Conservation (phyloP, 208 protist genomes). For the Leishmania turanica region DNA sequence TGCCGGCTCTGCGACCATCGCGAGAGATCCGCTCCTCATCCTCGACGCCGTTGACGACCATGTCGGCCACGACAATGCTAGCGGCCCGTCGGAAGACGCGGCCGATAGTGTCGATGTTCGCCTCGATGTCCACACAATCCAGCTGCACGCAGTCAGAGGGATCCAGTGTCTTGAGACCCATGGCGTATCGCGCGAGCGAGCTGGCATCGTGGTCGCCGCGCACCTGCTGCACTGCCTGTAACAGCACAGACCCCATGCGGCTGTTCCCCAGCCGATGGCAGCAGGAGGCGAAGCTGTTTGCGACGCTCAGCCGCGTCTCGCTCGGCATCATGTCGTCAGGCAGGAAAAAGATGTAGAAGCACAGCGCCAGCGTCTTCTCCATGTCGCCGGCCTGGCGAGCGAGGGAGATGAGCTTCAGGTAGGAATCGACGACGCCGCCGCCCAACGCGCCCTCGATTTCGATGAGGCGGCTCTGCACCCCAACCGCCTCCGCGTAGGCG, state of each 20-base stretch:
- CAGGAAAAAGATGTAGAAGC: slow-evolving; percentile 68
- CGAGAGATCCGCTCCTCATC: not conserved
- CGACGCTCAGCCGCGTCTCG: slow-evolving; percentile 46
- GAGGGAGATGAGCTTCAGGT: slow-evolving; percentile 58
- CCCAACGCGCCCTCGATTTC: slow-evolving; percentile 54
- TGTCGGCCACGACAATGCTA: slow-evolving; percentile 42
- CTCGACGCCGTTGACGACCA: slow-evolving; percentile 37
- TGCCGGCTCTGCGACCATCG: not conserved
- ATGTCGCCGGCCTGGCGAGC: slow-evolving; percentile 45
- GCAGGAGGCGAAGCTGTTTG: slow-evolving; percentile 56
- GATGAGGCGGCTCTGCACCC: slow-evolving; percentile 57
- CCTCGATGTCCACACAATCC: slow-evolving; percentile 34
- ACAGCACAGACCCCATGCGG: slow-evolving; percentile 55
- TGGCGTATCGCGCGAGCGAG: slow-evolving; percentile 42
- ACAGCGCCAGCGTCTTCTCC: slow-evolving; percentile 54
- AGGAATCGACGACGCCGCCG: slow-evolving; percentile 42
- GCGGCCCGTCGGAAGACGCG: slow-evolving; percentile 46
- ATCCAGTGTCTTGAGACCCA: slow-evolving; percentile 31
- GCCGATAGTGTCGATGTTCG: slow-evolving; percentile 32
- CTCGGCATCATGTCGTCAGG: slow-evolving; percentile 54
- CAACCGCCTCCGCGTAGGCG: slow-evolving; percentile 46
- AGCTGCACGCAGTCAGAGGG: slow-evolving; percentile 35
- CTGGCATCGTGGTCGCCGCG: slow-evolving; percentile 41
- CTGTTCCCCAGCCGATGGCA: slow-evolving; percentile 63
- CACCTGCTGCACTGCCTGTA: slow-evolving; percentile 55